phyloP scores from a whole-genome alignment of 73 alveolate species.

The Paramecium octaurelia region DNA sequence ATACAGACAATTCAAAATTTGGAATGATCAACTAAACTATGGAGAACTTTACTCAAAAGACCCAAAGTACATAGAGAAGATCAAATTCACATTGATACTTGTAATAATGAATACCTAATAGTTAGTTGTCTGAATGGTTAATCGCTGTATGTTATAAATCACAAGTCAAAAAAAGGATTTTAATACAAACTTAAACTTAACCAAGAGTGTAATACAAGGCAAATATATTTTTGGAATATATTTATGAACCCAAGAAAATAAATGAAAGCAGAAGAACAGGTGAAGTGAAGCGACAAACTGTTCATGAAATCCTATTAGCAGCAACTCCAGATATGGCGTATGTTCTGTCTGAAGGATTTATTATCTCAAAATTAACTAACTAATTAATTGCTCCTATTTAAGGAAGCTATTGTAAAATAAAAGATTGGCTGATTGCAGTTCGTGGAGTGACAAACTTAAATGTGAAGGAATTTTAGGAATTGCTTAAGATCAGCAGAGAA shows the following conservation, averaged over 20 bases:
- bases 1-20: not conserved
- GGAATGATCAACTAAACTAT: not conserved
- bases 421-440: not conserved
- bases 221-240: not conserved
- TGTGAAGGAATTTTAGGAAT: not conserved
- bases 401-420: not conserved
- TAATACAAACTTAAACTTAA: not conserved
- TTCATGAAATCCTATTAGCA: not conserved
- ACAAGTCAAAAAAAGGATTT: not conserved
- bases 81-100: not conserved
- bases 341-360: not conserved
- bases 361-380: not conserved
- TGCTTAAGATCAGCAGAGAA: not conserved
- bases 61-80: not conserved
- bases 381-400: not conserved
- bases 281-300: not conserved
- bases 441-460: not conserved
- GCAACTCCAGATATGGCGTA: conserved; percentile 45
- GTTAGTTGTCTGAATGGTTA: conserved; percentile 24
- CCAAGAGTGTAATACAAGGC: not conserved
- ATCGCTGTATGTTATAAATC: not conserved
- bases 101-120: not conserved
- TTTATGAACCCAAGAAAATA: not conserved
- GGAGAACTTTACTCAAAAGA: not conserved
- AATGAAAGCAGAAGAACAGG: not conserved